Conservation (phyloP, 805 yeast genomes). For the Lipomyces japonicus region DNA sequence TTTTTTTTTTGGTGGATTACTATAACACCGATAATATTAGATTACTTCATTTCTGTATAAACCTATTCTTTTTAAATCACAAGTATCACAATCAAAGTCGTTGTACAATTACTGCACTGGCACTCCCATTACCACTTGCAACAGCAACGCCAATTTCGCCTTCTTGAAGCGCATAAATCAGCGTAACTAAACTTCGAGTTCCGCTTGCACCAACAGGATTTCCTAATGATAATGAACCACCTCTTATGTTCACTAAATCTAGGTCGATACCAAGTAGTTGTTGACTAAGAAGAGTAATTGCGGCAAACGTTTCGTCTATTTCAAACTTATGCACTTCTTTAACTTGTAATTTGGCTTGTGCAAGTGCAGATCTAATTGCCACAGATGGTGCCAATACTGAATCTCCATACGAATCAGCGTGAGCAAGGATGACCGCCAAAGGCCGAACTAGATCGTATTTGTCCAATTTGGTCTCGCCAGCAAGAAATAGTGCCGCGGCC, state of each 20-base stretch:
- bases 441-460: constrained; percentile 58
- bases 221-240: constrained; percentile 95
- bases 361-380: constrained; percentile 87
- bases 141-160: constrained; percentile 89
- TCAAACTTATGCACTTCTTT: constrained; percentile 79
- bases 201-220: constrained; percentile 97
- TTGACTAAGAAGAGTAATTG: constrained; percentile 82
- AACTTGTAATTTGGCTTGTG: constrained; percentile 64
- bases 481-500: constrained; percentile 85
- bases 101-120: constrained; percentile 70
- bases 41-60: no score
- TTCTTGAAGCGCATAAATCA: constrained; percentile 46
- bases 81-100: constrained; percentile 5
- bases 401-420: constrained; percentile 94
- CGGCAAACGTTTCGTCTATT: constrained; percentile 92
- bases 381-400: constrained; percentile 85
- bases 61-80: no score
- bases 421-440: constrained; percentile 72
- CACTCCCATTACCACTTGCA: constrained; percentile 98
- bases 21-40: no score
- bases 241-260: constrained; percentile 76
- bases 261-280: constrained; percentile 60
- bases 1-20: no score
- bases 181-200: constrained; percentile 73
- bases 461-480: constrained; percentile 71